Base-by-base conservation (phyloP, 2,329 filamentous ascomycete genomes). In the Chaetoscypha palmicola region DNA sequence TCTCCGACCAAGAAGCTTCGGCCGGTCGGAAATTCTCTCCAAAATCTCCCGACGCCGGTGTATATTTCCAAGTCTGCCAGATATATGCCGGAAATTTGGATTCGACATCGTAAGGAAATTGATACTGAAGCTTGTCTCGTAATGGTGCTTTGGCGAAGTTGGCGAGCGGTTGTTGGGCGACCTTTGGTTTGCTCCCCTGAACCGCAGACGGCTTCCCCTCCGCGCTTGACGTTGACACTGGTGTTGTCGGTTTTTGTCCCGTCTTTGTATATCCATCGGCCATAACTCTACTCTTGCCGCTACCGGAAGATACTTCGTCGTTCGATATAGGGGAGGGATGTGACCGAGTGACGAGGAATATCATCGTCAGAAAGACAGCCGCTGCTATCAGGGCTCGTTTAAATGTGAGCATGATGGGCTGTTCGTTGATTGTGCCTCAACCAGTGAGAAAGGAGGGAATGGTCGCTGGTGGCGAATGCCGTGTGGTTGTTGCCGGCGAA, bases 21-120 rank as follows among this genome's bases (percentile, higher is more conserved):
- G 88, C 76, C 36, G 85, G 79, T 49, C 90, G 81, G 61, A 95
- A 90, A 16, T 72, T 68, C 50, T 83, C 78, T 9, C 66, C 67
- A 62, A 98, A 98, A 49, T 86, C 74, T 39, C 78, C 73, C 17
- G 87, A 84, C 1, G 81, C 76, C 0, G 91, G 90, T 1, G 80
- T 86, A 59, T 79, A 83, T 65, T 94, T 96, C 92, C 92, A 98
- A 11, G 92, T 98, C 72, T 98, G 92, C 92, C 92, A 98, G 61
- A 98, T 94, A 70, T 95, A 97, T 45, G 89, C 90, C 2, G 92
- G 92, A 64, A 97, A 97, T 64, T 91, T 94, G 56, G 73, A 67
- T 60, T 89, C 80, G 50, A 91, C 74, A 59, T 95, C 86, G 72
- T 97, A 98, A 16, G 90, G 88, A 66, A 92, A 97, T 57, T 94